Evolutionary conservation across 2,329 filamentous ascomycete genomes (phyloP).

Genomic region (Reticulascus tulasneorum): DNA sequence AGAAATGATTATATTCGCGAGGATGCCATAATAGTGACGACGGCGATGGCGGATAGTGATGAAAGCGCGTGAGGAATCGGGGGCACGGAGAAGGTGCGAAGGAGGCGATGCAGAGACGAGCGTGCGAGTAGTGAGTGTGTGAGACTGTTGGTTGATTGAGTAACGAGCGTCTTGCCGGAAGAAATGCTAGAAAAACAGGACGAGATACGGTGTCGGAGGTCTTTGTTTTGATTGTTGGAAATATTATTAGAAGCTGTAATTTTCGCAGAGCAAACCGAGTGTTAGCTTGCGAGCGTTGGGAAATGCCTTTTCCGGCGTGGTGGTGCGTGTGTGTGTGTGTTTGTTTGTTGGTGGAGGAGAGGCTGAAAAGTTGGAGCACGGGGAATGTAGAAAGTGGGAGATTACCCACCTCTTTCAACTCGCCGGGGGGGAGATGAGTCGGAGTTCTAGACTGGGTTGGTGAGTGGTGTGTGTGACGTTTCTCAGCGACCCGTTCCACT

Average conservation of each 20-base stretch:
- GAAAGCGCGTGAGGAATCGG: conserved; percentile 8
- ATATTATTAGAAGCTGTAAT: conserved; percentile 11
- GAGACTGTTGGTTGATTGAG: conserved; percentile 4
- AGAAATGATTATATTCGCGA: conserved; percentile 7
- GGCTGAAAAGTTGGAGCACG: conserved; percentile 13
- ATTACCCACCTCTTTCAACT: too few species aligned
- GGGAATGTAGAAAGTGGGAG: too few species aligned
- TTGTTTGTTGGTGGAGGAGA: conserved; percentile 14
- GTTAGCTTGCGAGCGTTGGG: too few species aligned
- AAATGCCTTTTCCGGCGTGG: too few species aligned
- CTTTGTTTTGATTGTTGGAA: conserved; percentile 3
- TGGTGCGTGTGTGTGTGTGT: too few species aligned
- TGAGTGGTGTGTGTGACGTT: too few species aligned
- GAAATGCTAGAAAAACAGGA: conserved; percentile 1
- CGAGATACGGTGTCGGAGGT: conserved; percentile 5
- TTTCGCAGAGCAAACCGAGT: too few species aligned
- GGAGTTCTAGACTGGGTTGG: too few species aligned
- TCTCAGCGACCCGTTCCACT: too few species aligned
- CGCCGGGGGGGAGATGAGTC: too few species aligned
- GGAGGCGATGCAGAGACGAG: conserved; percentile 3
- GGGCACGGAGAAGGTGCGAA: conserved; percentile 3
- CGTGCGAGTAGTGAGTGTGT: too few species aligned
- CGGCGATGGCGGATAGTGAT: too few species aligned
- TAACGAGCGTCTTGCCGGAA: conserved; percentile 12
- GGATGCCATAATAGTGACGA: conserved; percentile 7